Percentiles rank a stretch among this genome's conserved stretches.
These are phyloP conservation scores for Saraca asoca DNA, from an alignment of 331 rosid species.

Conservation along the genomic window DNA sequence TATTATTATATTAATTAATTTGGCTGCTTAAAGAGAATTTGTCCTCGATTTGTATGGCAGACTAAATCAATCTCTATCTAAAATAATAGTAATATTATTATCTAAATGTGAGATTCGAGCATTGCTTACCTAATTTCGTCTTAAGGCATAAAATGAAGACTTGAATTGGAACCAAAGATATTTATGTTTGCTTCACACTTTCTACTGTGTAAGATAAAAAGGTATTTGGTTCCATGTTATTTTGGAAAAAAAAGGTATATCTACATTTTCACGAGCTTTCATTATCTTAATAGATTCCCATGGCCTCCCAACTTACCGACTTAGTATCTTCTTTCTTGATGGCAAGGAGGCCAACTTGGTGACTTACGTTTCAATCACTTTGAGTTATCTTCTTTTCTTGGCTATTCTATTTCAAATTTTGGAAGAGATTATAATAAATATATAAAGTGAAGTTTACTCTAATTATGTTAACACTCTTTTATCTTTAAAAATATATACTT, in stretches of 20 bases:
- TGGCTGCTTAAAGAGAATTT: slow-evolving; percentile 28
- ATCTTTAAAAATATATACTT: too few relatives aligned
- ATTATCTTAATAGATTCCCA: slow-evolving; percentile 63
- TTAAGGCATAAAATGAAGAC: slow-evolving; percentile 30
- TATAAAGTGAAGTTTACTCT: too few relatives aligned
- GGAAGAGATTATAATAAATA: too few relatives aligned
- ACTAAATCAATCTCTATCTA: slow-evolving; percentile 8
- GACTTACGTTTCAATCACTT: not conserved
- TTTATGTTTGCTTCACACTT: slow-evolving; percentile 31
- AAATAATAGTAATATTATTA: not conserved
- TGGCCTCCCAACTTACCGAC: slow-evolving; percentile 46
- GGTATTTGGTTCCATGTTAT: slow-evolving; percentile 60
- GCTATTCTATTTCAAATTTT: too few relatives aligned
- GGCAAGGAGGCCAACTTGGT: slow-evolving; percentile 29
- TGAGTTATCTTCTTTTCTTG: too few relatives aligned
- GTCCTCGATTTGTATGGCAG: slow-evolving; percentile 32
- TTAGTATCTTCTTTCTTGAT: slow-evolving; percentile 40
- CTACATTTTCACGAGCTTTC: slow-evolving; percentile 46
- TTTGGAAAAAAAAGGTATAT: slow-evolving; percentile 27
- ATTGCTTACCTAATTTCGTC: not conserved
- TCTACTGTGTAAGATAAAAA: slow-evolving; percentile 33
- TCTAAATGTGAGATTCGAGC: too few relatives aligned
- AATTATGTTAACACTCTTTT: too few relatives aligned
- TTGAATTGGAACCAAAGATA: slow-evolving; percentile 32
- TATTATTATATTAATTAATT: too few relatives aligned